phyloP scores from a whole-genome alignment of 202 grass and related monocot species.

The Schoenoplectus triqueter region DNA sequence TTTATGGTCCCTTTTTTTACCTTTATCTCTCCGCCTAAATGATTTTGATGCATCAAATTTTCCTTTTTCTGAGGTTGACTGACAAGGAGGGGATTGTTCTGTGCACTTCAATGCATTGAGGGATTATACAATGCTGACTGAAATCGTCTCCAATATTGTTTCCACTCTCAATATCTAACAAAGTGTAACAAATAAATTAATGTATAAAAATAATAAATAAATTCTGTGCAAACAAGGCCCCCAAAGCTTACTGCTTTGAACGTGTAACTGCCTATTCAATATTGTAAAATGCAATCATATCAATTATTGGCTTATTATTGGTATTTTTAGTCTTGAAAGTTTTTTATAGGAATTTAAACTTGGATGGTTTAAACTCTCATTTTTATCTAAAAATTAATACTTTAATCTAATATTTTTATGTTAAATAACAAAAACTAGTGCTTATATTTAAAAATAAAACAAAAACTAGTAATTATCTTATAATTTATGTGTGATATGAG shows the following conservation, averaged over 20 bases:
- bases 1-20: not conserved
- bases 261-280: not conserved
- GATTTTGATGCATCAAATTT: not conserved
- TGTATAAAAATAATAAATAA: not conserved
- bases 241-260: not conserved
- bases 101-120: not conserved
- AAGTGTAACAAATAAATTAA: not conserved
- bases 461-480: not conserved
- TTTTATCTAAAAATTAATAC: not conserved
- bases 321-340: not conserved
- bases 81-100: not conserved
- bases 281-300: not conserved
- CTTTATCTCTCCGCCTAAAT: constrained; percentile 23
- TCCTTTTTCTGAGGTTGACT: not conserved
- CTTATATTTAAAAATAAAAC: not conserved
- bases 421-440: not conserved
- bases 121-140: not conserved
- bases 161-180: not conserved
- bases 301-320: not conserved
- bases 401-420: not conserved
- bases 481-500: no score
- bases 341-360: not conserved
- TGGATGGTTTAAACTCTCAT: not conserved
- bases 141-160: not conserved
- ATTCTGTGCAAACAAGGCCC: not conserved